These are phyloP conservation scores for Nemania abortiva DNA, from an alignment of 2,329 filamentous ascomycete genomes.

Conservation along the genomic window DNA sequence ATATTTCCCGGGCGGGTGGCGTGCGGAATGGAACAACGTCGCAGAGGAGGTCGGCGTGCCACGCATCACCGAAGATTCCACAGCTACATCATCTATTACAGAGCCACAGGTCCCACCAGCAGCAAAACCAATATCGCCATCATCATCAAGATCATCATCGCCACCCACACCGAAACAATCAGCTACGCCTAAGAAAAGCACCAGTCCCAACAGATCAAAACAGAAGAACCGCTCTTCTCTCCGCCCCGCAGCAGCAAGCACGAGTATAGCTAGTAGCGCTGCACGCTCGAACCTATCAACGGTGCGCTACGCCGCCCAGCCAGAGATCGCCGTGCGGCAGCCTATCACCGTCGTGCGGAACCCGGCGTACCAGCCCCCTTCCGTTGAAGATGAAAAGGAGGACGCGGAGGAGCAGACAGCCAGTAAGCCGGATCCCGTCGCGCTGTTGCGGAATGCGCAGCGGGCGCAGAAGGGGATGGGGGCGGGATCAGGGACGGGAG, in stretches of 20 bases:
- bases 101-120: constrained; percentile 21
- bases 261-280: constrained; percentile 44
- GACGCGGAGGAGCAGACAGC: constrained; percentile 5
- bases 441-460: constrained; percentile 33
- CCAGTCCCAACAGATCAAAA: neutral
- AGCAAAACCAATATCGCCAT: neutral
- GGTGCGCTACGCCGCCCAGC: constrained; percentile 46
- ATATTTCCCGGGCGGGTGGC: constrained; percentile 49
- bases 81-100: constrained; percentile 12
- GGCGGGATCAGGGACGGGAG: neutral
- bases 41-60: constrained; percentile 37
- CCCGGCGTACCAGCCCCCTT: constrained; percentile 40
- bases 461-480: constrained; percentile 28
- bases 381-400: neutral
- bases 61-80: constrained; percentile 9
- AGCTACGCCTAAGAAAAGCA: neutral
- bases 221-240: constrained; percentile 8
- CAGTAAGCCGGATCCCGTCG: constrained; percentile 38
- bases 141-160: neutral
- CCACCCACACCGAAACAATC: constrained; percentile 9
- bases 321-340: constrained; percentile 48
- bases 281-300: constrained; percentile 46
- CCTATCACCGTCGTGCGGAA: constrained; percentile 45
- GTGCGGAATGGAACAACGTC: constrained; percentile 45
- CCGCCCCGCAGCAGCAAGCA: constrained; percentile 42